Evolutionary conservation across 441 rosid genomes (phyloP).

Genomic region (Syzygium syzygioides): DNA sequence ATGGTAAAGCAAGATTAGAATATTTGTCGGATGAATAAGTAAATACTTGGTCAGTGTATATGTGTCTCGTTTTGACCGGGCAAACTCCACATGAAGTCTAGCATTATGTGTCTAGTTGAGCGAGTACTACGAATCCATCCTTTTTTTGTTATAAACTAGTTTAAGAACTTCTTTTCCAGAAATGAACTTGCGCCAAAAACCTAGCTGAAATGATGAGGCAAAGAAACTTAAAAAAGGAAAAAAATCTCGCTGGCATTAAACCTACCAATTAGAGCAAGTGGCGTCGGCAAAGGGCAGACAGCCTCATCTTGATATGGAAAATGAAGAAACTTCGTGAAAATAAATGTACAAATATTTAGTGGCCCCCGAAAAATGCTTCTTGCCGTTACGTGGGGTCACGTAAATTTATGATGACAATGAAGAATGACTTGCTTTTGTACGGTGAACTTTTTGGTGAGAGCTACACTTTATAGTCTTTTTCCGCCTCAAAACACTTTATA

Average conservation of each 20-base stretch:
- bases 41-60: neutral
- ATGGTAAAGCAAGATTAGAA: neutral
- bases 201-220: neutral
- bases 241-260: too few relatives aligned
- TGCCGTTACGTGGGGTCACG: neutral
- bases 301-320: neutral
- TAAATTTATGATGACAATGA: neutral
- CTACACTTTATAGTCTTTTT: neutral
- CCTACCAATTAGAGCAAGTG: too few relatives aligned
- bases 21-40: neutral
- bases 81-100: neutral
- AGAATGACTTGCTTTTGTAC: neutral
- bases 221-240: neutral
- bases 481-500: neutral
- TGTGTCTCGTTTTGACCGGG: neutral
- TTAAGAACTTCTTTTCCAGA: neutral
- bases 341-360: neutral
- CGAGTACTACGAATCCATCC: neutral
- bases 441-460: neutral
- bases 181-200: neutral
- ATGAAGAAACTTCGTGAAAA: neutral
- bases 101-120: neutral
- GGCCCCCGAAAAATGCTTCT: neutral
- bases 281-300: neutral
- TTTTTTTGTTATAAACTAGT: neutral